Conservation (phyloP, 306 rosid species). For the Trichosanthes truncata region DNA sequence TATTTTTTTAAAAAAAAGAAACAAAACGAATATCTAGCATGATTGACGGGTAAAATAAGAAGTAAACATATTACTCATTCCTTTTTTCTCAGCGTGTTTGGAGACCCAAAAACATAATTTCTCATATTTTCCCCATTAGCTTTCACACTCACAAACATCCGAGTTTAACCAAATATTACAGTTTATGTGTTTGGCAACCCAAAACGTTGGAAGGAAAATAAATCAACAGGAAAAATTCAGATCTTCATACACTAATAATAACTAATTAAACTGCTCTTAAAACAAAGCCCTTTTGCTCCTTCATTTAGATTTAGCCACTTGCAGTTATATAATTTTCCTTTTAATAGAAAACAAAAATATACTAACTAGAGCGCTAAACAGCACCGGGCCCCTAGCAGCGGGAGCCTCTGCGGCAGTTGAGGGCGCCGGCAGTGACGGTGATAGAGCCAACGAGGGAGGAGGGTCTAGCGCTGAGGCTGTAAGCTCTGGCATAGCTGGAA, state of each 20-base stretch:
- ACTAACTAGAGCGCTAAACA: not conserved
- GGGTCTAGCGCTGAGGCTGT: constrained; percentile 77
- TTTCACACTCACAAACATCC: not conserved
- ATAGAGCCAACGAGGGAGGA: constrained; percentile 73
- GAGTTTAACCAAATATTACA: not conserved
- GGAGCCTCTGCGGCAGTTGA: constrained; percentile 49
- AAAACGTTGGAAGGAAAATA: not conserved
- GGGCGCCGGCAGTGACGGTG: constrained; percentile 68
- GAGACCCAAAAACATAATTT: not conserved
- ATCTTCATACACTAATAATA: not conserved
- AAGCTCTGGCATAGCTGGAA: constrained; percentile 58
- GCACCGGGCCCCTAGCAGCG: constrained; percentile 42
- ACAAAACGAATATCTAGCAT: not conserved
- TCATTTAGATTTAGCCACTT: not conserved
- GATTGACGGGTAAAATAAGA: not conserved
- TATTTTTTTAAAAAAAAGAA: no score
- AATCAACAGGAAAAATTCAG: not conserved
- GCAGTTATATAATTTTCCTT: not conserved
- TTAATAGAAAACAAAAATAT: no score
- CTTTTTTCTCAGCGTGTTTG: not conserved
- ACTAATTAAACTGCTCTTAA: not conserved
- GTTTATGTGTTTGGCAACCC: not conserved
- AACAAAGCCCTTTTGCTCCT: not conserved
- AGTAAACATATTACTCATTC: not conserved
- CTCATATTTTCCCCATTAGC: not conserved